A percentile compares a stretch with the other conserved stretches of the same genome.
Conservation (phyloP, 2,329 filamentous ascomycete species). For the Xylaria sp. region DNA sequence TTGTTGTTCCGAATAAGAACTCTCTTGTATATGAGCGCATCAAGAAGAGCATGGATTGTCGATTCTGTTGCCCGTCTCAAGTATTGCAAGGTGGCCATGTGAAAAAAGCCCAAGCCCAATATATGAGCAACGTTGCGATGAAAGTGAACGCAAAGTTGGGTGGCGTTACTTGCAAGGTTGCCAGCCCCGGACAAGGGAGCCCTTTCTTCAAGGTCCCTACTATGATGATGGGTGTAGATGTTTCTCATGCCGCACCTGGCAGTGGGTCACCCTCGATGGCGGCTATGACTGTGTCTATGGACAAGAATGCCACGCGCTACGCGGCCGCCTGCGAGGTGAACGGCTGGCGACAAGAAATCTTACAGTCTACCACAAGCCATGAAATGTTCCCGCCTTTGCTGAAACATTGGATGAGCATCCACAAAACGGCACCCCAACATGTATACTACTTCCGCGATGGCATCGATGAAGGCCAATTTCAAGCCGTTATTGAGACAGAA, state of each 20-base stretch:
- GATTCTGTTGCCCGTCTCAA: conserved; percentile 83
- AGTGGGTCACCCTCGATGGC: conserved; percentile 75
- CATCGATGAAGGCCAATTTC: conserved; percentile 85
- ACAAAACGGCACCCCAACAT: conserved; percentile 66
- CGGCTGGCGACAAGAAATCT: conserved; percentile 79
- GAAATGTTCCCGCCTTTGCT: conserved; percentile 69
- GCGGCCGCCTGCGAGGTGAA: conserved; percentile 83
- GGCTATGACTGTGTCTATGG: conserved; percentile 83
- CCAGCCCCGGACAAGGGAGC: conserved; percentile 43
- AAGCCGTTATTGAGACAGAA: conserved; percentile 79
- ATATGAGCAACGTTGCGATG: conserved; percentile 93
- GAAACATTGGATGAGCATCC: conserved; percentile 65
- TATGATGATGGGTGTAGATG: conserved; percentile 88
- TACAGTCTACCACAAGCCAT: conserved; percentile 69
- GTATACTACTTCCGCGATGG: conserved; percentile 95
- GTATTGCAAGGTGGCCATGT: conserved; percentile 77
- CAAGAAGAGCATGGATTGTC: conserved; percentile 88
- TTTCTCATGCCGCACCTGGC: conserved; percentile 81
- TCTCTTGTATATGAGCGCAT: conserved; percentile 77
- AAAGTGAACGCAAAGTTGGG: conserved; percentile 97
- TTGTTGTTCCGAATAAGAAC: conserved; percentile 76
- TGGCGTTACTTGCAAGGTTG: conserved; percentile 68
- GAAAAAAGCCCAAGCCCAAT: conserved; percentile 73
- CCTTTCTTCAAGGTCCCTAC: conserved; percentile 61
- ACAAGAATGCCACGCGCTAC: conserved; percentile 74